Percentiles rank a stretch among this genome's conserved stretches.
These are phyloP conservation scores for Gloeopeniophorella convolvens DNA, from an alignment of 768 basidiomycete species.

Conservation along the genomic window DNA sequence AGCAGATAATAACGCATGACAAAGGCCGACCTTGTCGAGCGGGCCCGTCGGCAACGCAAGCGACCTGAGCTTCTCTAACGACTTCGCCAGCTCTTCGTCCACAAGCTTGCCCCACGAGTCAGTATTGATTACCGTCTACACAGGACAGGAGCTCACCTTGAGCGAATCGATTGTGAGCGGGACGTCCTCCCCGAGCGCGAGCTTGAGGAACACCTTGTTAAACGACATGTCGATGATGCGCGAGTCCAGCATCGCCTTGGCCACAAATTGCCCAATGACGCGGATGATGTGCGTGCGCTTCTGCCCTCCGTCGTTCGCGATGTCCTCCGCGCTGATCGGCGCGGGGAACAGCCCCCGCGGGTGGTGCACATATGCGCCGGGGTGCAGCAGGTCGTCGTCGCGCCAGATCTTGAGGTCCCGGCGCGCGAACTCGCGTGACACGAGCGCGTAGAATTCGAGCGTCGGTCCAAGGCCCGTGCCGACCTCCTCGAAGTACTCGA, in stretches of 20 bases:
- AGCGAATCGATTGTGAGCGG: constrained; percentile 79
- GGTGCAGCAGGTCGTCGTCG: constrained; percentile 60
- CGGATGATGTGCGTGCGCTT: constrained; percentile 83
- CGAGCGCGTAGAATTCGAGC: constrained; percentile 96
- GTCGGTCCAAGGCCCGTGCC: constrained; percentile 97
- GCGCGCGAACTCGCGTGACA: constrained; percentile 90
- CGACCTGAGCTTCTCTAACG: constrained; percentile 70
- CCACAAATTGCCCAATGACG: constrained; percentile 92
- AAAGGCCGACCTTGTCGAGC: constrained; percentile 33
- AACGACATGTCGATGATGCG: constrained; percentile 94
- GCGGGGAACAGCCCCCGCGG: constrained; percentile 84
- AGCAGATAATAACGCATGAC: background rate
- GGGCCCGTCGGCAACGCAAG: constrained; percentile 42
- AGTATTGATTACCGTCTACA: background rate
- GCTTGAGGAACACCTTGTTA: constrained; percentile 91
- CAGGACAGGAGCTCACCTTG: constrained; percentile 42
- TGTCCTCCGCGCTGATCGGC: constrained; percentile 66
- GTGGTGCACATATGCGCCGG: constrained; percentile 73
- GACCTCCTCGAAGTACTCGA: constrained; percentile 98
- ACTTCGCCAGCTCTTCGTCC: constrained; percentile 79
- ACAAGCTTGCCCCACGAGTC: constrained; percentile 51
- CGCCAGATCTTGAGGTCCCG: constrained; percentile 89
- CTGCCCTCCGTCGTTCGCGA: constrained; percentile 65
- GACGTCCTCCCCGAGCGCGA: constrained; percentile 81
- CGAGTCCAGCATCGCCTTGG: constrained; percentile 94